Conservation (phyloP, 441 rosid genomes). For the Corymbia calophylla region DNA sequence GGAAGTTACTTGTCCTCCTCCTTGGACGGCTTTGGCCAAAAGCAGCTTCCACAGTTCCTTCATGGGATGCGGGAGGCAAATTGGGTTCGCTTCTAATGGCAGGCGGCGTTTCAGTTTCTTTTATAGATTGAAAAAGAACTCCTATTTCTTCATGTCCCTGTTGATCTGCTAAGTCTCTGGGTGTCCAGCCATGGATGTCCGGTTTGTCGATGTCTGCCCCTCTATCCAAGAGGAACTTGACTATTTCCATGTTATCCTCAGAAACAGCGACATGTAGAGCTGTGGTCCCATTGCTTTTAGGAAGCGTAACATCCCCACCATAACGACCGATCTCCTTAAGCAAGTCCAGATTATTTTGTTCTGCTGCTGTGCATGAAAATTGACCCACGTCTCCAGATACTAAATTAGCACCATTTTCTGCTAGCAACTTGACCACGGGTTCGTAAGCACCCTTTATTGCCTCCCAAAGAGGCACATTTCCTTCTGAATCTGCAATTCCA, state of each 20-base stretch:
- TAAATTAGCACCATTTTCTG: slow-evolving; percentile 1
- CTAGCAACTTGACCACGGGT: not conserved
- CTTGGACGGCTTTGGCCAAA: not conserved
- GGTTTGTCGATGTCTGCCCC: not conserved
- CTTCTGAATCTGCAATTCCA: slow-evolving; percentile 10
- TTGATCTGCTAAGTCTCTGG: slow-evolving; percentile 12
- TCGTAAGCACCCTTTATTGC: not conserved
- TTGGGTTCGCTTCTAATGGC: not conserved
- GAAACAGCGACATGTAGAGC: slow-evolving; percentile 14
- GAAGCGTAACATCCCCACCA: slow-evolving; percentile 2
- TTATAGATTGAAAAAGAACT: not conserved
- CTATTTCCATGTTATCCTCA: slow-evolving; percentile 1
- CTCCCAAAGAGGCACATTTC: slow-evolving; percentile 14
- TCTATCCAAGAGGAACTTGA: slow-evolving; percentile 1
- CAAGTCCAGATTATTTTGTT: slow-evolving; percentile 1
- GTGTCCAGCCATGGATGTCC: slow-evolving; percentile 7
- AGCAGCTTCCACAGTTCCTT: not conserved
- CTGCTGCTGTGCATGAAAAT: slow-evolving; percentile 4
- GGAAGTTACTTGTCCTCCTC: not conserved
- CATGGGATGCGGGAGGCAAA: not conserved
- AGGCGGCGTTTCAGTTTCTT: not conserved
- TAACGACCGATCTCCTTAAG: not conserved
- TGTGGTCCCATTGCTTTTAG: not conserved
- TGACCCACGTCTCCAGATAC: slow-evolving; percentile 3
- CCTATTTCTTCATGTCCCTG: slow-evolving; percentile 8